Evolutionary conservation across 768 basidiomycete genomes (phyloP).

Genomic region (Leccinum pellstonianum): DNA sequence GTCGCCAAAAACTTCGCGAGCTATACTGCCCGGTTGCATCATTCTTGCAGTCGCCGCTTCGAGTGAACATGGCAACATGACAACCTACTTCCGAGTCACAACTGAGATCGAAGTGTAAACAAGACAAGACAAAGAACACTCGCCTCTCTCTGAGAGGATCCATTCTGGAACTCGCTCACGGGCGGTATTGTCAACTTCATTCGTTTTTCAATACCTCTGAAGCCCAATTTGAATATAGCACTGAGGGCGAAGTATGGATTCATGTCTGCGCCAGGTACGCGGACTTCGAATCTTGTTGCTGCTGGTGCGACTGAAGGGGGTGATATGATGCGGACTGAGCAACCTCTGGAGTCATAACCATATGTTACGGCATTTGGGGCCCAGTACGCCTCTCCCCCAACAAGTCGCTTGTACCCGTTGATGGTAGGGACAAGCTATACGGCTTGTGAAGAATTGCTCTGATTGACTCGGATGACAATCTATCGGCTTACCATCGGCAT

Average conservation of each 20-base stretch:
- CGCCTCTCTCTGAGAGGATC: slow-evolving; percentile 54
- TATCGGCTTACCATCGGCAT: slow-evolving; percentile 70
- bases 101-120: not conserved
- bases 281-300: slow-evolving; percentile 89
- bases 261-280: slow-evolving; percentile 96
- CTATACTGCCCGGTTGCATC: slow-evolving; percentile 75
- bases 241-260: slow-evolving; percentile 89
- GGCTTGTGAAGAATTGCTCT: not conserved
- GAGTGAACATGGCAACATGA: slow-evolving; percentile 76
- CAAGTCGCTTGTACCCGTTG: slow-evolving; percentile 96
- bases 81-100: slow-evolving; percentile 42
- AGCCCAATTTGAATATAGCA: slow-evolving; percentile 82
- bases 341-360: slow-evolving; percentile 93
- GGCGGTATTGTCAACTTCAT: slow-evolving; percentile 68
- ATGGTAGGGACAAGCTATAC: slow-evolving; percentile 80
- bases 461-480: not conserved
- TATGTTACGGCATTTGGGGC: slow-evolving; percentile 92
- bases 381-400: slow-evolving; percentile 93
- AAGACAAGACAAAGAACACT: slow-evolving; percentile 39
- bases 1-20: slow-evolving; percentile 84
- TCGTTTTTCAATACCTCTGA: slow-evolving; percentile 84
- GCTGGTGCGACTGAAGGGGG: slow-evolving; percentile 81
- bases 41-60: slow-evolving; percentile 79
- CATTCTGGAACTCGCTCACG: slow-evolving; percentile 38
- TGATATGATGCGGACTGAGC: slow-evolving; percentile 88